phyloP scores from a whole-genome alignment of 305 asterid species.

The Plantago coronopus region DNA sequence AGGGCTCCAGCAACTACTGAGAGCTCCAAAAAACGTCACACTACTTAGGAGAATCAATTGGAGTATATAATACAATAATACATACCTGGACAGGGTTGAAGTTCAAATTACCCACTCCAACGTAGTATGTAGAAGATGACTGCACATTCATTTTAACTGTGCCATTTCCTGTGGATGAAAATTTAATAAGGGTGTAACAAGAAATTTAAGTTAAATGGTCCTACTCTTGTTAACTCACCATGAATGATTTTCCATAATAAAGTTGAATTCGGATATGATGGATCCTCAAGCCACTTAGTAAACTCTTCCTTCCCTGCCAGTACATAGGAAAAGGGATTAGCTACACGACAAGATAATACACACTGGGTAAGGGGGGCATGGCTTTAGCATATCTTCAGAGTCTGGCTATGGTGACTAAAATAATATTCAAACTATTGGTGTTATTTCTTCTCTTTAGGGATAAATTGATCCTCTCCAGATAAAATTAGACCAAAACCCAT shows the following conservation, averaged over 20 bases:
- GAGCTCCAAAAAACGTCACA: too few species aligned
- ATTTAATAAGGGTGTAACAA: constrained; percentile 22
- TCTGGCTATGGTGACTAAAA: neutral
- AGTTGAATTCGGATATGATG: constrained; percentile 50
- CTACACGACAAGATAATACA: constrained; percentile 15
- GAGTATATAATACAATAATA: constrained; percentile 21
- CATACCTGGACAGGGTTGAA: constrained; percentile 52
- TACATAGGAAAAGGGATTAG: constrained; percentile 20
- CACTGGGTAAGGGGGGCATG: too few species aligned
- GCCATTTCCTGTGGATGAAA: constrained; percentile 61
- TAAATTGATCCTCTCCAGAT: neutral
- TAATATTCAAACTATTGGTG: neutral
- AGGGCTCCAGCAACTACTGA: too few species aligned
- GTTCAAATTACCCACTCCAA: constrained; percentile 72
- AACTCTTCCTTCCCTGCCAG: constrained; percentile 56
- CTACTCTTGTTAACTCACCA: constrained; percentile 45
- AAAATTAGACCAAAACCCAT: neutral
- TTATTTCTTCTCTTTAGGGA: neutral
- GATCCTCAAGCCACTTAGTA: constrained; percentile 71
- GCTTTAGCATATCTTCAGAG: neutral
- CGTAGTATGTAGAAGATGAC: constrained; percentile 52
- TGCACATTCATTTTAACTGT: constrained; percentile 40
- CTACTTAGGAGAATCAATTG: neutral
- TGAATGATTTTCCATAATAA: constrained; percentile 58
- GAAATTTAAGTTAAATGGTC: constrained; percentile 8